Percentiles rank a stretch among this genome's conserved stretches.
Conservation (phyloP, 202 grass and related monocot species). For the Elaeis oleifera region DNA sequence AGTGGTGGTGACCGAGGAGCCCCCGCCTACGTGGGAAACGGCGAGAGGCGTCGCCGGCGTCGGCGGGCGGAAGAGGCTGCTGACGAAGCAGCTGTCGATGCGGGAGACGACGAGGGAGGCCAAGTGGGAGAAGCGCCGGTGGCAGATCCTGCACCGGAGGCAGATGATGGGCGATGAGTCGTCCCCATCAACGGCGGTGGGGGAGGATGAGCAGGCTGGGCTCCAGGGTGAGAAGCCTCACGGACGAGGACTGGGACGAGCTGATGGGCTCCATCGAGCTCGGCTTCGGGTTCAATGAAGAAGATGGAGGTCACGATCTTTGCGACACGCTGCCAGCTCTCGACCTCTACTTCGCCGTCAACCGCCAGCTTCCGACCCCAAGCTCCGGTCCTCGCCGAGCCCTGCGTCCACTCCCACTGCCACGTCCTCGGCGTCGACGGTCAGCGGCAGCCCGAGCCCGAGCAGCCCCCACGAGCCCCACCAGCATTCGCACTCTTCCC, state of each 20-base stretch:
- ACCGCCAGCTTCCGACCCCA: constrained; percentile 47
- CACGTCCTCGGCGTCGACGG: constrained; percentile 33
- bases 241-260: constrained; percentile 55
- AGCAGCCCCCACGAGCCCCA: constrained; percentile 19
- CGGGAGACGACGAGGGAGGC: constrained; percentile 57
- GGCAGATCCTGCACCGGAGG: constrained; percentile 38
- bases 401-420: constrained; percentile 24
- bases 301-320: constrained; percentile 42
- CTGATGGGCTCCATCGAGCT: constrained; percentile 63
- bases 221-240: constrained; percentile 22
- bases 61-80: constrained; percentile 23
- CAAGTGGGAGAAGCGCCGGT: constrained; percentile 53
- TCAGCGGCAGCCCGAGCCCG: constrained; percentile 24
- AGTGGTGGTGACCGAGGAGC: neutral
- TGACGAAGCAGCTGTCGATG: constrained; percentile 57
- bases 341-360: constrained; percentile 55
- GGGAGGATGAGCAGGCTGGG: neutral
- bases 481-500: neutral
- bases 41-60: neutral
- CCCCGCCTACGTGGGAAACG: neutral
- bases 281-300: constrained; percentile 49
- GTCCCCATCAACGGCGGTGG: neutral
- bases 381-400: constrained; percentile 27
- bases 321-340: constrained; percentile 59
- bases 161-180: constrained; percentile 7